These are phyloP conservation scores for Aphanomyces euteiches DNA, from an alignment of 352 stramenopile genomes.

Conservation along the genomic window DNA sequence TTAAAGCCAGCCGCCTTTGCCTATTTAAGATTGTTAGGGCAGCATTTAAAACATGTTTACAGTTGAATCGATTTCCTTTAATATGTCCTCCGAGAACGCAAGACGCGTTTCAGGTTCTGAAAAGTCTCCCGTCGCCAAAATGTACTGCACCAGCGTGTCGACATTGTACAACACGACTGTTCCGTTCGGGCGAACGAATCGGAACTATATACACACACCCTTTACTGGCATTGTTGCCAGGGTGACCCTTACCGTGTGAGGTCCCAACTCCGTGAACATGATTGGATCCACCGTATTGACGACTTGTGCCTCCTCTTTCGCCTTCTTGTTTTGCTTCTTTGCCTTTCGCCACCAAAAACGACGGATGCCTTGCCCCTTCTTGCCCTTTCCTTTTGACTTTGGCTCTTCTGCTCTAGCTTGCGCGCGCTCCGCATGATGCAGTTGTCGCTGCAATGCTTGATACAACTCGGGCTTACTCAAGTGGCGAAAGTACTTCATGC, in stretches of 20 bases:
- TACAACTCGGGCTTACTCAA: constrained; percentile 78
- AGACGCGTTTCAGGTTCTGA: constrained; percentile 84
- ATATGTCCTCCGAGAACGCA: constrained; percentile 77
- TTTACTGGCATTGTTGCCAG: constrained; percentile 12
- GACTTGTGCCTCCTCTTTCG: constrained; percentile 29
- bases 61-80: constrained; percentile 66
- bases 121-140: constrained; percentile 85
- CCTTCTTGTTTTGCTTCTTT: constrained; percentile 55
- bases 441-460: constrained; percentile 66
- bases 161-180: constrained; percentile 84
- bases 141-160: constrained; percentile 83
- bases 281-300: constrained; percentile 84
- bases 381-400: constrained; percentile 26
- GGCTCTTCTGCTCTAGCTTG: constrained; percentile 11
- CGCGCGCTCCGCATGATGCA: constrained; percentile 22
- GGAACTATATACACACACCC: constrained; percentile 52
- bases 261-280: constrained; percentile 74
- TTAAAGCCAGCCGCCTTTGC: constrained; percentile 58
- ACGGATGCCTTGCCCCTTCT: constrained; percentile 13
- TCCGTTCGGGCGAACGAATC: constrained; percentile 76
- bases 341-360: constrained; percentile 30
- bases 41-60: constrained; percentile 37
- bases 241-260: constrained; percentile 53
- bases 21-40: constrained; percentile 33
- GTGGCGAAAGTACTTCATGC: constrained; percentile 81